Percentiles rank a stretch among this genome's conserved stretches.
Evolutionary conservation across 2,329 filamentous ascomycete genomes (phyloP).

Genomic region (Aspergillus costaricaensis): DNA sequence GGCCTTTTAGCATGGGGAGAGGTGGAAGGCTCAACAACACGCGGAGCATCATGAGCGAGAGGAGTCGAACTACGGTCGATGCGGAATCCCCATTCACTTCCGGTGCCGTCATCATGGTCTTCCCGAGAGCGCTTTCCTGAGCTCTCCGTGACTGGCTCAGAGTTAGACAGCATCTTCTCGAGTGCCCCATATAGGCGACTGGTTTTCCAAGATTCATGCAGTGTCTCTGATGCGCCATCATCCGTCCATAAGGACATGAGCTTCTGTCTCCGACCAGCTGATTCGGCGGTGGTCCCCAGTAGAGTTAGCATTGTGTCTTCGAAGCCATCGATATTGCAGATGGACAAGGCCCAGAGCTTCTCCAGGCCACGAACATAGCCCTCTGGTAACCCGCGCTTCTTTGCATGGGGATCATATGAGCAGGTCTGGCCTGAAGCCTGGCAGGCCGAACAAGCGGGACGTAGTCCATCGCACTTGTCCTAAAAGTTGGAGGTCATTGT

Average conservation of each 20-base stretch:
- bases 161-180: conserved; percentile 44
- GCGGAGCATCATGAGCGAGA: conserved; percentile 32
- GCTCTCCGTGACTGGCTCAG: conserved; percentile 26
- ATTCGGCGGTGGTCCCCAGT: conserved; percentile 39
- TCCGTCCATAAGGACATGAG: conserved; percentile 45
- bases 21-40: conserved; percentile 30
- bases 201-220: conserved; percentile 49
- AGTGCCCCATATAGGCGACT: conserved; percentile 42
- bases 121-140: conserved; percentile 40
- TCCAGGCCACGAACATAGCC: conserved; percentile 51
- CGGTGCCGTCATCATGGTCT: conserved; percentile 26
- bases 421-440: conserved; percentile 43
- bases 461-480: conserved; percentile 49
- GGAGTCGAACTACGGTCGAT: conserved; percentile 32
- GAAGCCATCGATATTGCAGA: conserved; percentile 48
- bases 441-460: conserved; percentile 47
- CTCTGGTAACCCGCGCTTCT: conserved; percentile 50
- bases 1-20: conserved; percentile 31
- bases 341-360: conserved; percentile 48
- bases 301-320: conserved; percentile 45
- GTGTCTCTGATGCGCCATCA: conserved; percentile 42
- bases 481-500: conserved; percentile 12
- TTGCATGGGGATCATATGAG: conserved; percentile 47
- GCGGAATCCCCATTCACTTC: conserved; percentile 35
- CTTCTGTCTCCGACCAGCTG: conserved; percentile 33